phyloP scores from a whole-genome alignment of 2,329 filamentous ascomycete genomes.

The Pezicula neosporulosa region DNA sequence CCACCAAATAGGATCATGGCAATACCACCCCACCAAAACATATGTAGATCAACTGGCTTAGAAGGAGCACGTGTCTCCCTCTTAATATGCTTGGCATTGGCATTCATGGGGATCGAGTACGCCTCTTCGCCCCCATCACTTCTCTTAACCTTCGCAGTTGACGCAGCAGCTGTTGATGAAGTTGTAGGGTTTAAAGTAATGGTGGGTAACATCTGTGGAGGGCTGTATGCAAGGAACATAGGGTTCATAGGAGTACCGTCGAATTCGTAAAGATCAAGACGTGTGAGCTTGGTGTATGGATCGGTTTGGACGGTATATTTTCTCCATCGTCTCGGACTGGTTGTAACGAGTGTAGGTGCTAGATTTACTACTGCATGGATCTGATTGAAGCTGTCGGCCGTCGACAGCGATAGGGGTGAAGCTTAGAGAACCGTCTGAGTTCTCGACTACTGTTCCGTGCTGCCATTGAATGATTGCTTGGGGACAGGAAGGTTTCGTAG shows the following conservation, averaged over 20 bases:
- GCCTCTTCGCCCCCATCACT: slow-evolving; percentile 27
- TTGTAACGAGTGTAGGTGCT: slow-evolving; percentile 64
- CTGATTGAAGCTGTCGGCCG: slow-evolving; percentile 63
- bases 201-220: slow-evolving; percentile 68
- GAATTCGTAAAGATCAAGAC: slow-evolving; percentile 61
- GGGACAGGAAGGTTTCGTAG: slow-evolving; percentile 56
- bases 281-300: slow-evolving; percentile 55
- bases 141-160: slow-evolving; percentile 33
- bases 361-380: slow-evolving; percentile 53
- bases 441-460: slow-evolving; percentile 59
- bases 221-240: slow-evolving; percentile 60
- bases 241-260: slow-evolving; percentile 65
- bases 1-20: slow-evolving; percentile 30
- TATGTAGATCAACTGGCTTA: slow-evolving; percentile 23
- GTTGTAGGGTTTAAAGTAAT: slow-evolving; percentile 56
- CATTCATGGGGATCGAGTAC: slow-evolving; percentile 31
- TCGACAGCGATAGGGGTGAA: slow-evolving; percentile 62
- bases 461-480: slow-evolving; percentile 70
- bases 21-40: slow-evolving; percentile 30
- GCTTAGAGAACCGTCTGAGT: slow-evolving; percentile 53
- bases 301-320: slow-evolving; percentile 45
- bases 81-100: slow-evolving; percentile 25
- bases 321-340: slow-evolving; percentile 56
- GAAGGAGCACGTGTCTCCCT: slow-evolving; percentile 11
- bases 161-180: slow-evolving; percentile 31